Evolutionary conservation across 208 protist species (phyloP), one percentile per base, ranked within the genome.

Genomic region (Leishmania turanica): DNA sequence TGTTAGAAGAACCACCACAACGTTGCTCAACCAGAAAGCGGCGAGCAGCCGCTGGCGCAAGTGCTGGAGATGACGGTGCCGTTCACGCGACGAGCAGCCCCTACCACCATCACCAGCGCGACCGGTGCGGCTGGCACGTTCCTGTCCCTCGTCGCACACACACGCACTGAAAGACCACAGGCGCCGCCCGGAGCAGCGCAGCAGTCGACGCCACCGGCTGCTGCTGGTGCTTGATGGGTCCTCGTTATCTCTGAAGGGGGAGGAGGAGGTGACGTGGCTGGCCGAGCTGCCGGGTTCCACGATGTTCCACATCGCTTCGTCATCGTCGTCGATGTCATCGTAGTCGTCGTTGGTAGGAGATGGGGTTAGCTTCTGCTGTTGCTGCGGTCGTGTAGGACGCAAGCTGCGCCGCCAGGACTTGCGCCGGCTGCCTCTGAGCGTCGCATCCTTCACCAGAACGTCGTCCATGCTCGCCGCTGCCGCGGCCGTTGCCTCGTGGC

Each of bases 1-100:
- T 2, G 74, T 77, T 2, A 80, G 2, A 5, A 72, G 9, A 11
- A 77, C 37, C n/a, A 79, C 54, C 19, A 54, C 56, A 17, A 54
- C 4, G 64, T 85, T 73, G 13, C 71, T 69, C 60, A 74, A 4
- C 82, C 82, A 85, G 13, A 79, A 76, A 27, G 82, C 60, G 3
- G 65, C 42, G 27, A 80, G 69, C 42, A 81, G 78, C 2, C 53
- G 75, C 56, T 79, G 77, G 1, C 68, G 73, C 31, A 72, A 56
- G 19, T 47, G 56, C 15, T 71, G 37, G 34, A 71, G 19, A 37
- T 34, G 19, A n/a, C 65, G 40, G 65, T 71, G 65, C 15, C 40
- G 37, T 24, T 47, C 65, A 27, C 21, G 21, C 24, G 40, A 71
- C 2, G 37, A 19, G 34, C 9, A 31, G 58, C 27, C 9, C n/a